A percentile compares a stretch with the other conserved stretches of the same genome.
These are phyloP conservation scores for Psilocybe azurescens DNA, from an alignment of 768 basidiomycete species.

Conservation along the genomic window DNA sequence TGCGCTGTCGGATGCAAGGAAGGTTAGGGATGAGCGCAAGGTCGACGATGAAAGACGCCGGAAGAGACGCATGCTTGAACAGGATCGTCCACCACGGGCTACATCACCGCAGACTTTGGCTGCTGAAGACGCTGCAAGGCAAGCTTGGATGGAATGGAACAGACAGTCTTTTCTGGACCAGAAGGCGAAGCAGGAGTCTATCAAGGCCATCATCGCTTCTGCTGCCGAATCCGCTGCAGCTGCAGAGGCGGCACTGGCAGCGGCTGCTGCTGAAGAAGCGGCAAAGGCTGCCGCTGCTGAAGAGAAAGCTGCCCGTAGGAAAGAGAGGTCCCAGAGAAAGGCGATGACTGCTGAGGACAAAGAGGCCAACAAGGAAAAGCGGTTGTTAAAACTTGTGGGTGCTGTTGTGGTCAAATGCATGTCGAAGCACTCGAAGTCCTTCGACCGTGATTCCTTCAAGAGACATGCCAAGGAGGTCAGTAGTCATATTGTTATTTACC, in stretches of 20 bases:
- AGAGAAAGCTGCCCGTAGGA: constrained; percentile 38
- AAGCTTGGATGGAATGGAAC: background rate
- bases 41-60: background rate
- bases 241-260: constrained; percentile 31
- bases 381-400: constrained; percentile 81
- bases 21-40: background rate
- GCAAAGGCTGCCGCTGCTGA: constrained; percentile 35
- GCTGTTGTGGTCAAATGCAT: constrained; percentile 91
- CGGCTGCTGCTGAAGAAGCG: constrained; percentile 34
- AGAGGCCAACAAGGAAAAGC: constrained; percentile 80
- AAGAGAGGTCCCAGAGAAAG: constrained; percentile 46
- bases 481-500: background rate
- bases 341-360: constrained; percentile 57
- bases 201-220: constrained; percentile 43
- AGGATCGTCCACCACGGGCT: background rate
- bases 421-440: constrained; percentile 82
- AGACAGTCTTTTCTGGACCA: constrained; percentile 3
- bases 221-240: constrained; percentile 38
- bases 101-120: background rate
- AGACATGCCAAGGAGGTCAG: constrained; percentile 91
- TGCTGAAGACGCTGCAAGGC: background rate
- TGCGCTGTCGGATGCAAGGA: no score
- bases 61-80: constrained; percentile 4
- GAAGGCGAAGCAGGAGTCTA: constrained; percentile 28
- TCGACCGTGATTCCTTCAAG: constrained; percentile 89